phyloP scores from a whole-genome alignment of 306 rosid species.

The Acacia crassicarpa region DNA sequence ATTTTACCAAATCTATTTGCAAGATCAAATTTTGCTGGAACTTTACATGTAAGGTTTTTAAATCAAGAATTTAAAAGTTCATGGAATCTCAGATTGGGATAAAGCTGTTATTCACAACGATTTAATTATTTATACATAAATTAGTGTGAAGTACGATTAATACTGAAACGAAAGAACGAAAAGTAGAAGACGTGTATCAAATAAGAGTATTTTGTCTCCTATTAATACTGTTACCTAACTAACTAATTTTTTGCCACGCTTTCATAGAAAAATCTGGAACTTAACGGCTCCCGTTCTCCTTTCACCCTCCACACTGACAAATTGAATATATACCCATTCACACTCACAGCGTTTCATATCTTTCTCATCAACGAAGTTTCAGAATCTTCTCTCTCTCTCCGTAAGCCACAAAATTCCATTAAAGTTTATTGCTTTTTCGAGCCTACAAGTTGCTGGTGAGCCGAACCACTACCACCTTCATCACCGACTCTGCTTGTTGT shows the following conservation, averaged over 20 bases:
- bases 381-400: constrained; percentile 53
- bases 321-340: constrained; percentile 6
- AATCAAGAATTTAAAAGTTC: too few species aligned
- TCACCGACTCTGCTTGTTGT: constrained; percentile 24
- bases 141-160: neutral
- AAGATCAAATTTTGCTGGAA: too few species aligned
- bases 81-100: neutral
- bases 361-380: constrained; percentile 48
- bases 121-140: neutral
- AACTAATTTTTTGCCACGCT: constrained; percentile 63
- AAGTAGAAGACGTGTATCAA: neutral
- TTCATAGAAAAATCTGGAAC: constrained; percentile 57
- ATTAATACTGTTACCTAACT: constrained; percentile 20
- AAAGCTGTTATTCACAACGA: neutral
- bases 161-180: neutral
- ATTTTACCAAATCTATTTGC: too few species aligned
- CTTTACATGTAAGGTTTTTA: too few species aligned
- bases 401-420: constrained; percentile 24
- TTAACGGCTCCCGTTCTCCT: constrained; percentile 37
- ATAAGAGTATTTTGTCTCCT: neutral
- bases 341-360: constrained; percentile 25
- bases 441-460: constrained; percentile 39
- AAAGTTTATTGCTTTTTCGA: constrained; percentile 33
- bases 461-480: constrained; percentile 34
- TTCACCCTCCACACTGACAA: neutral